Percentiles rank a stretch among this genome's conserved stretches.
These are phyloP conservation scores for Diplotaxis tenuifolia DNA, from an alignment of 345 rosid species.

Conservation along the genomic window DNA sequence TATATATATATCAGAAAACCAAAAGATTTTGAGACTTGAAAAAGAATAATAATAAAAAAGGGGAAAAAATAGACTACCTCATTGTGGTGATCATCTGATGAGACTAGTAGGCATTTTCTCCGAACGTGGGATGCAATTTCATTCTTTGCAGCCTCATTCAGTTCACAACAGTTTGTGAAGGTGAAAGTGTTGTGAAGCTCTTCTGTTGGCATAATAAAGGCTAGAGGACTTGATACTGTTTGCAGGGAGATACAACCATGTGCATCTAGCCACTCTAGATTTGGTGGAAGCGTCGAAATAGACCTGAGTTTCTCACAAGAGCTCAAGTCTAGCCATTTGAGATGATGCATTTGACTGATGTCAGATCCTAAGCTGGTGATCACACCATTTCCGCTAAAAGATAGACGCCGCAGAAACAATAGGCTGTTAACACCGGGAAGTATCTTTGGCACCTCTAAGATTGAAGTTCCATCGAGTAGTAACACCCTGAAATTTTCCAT, in stretches of 20 bases:
- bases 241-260: not conserved
- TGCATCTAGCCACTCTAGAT: conserved; percentile 21
- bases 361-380: conserved; percentile 5
- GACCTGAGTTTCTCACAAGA: conserved; percentile 9
- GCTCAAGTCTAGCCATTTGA: conserved; percentile 23
- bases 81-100: not conserved
- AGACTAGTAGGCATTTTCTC: not conserved
- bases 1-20: not conserved
- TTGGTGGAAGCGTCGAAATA: conserved; percentile 23
- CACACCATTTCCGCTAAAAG: conserved; percentile 8
- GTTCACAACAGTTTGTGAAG: conserved; percentile 14
- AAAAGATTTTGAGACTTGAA: not conserved
- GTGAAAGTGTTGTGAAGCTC: conserved; percentile 11
- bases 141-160: conserved; percentile 5
- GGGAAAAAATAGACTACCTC: not conserved
- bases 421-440: not conserved
- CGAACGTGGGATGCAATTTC: not conserved
- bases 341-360: conserved; percentile 14
- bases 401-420: conserved; percentile 7
- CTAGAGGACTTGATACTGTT: conserved; percentile 5
- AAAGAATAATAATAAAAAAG: not conserved
- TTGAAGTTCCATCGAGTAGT: conserved; percentile 14
- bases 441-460: conserved; percentile 3
- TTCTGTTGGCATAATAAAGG: not conserved
- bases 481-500: not conserved